Evolutionary conservation across 257 asterid genomes (phyloP).

Genomic region (Solanum medicagineum): DNA sequence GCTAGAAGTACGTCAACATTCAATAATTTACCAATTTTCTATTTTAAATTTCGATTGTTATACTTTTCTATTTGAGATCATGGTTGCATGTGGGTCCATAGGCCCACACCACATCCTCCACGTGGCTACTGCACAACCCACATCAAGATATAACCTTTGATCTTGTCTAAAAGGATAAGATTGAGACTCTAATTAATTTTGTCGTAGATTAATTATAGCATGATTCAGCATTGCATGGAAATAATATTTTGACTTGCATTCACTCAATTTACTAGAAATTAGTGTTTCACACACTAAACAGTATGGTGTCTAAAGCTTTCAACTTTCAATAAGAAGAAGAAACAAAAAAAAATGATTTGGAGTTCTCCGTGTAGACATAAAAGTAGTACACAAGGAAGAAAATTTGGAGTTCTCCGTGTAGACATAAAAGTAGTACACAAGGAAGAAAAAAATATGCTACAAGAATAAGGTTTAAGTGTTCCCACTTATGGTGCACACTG

Average conservation of each 20-base stretch:
- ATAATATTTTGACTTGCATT: neutral
- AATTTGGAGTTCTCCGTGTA: neutral
- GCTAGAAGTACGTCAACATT: no score
- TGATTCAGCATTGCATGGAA: neutral
- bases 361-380: neutral
- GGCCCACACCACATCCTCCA: neutral
- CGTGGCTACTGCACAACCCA: neutral
- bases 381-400: neutral
- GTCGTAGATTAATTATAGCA: neutral
- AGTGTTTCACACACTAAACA: neutral
- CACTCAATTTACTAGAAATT: neutral
- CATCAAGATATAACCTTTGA: neutral
- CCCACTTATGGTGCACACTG: neutral
- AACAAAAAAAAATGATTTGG: neutral
- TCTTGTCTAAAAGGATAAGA: neutral
- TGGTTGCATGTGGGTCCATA: neutral
- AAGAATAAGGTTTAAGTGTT: neutral
- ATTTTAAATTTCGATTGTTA: no score
- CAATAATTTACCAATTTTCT: no score
- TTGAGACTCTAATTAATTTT: neutral
- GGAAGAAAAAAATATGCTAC: neutral
- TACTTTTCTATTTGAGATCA: no score
- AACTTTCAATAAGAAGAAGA: neutral
- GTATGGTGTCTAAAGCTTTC: neutral
- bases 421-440: neutral